Evolutionary conservation across 2,329 filamentous ascomycete genomes (phyloP).

Genomic region (Dothideomycetes sp.): DNA sequence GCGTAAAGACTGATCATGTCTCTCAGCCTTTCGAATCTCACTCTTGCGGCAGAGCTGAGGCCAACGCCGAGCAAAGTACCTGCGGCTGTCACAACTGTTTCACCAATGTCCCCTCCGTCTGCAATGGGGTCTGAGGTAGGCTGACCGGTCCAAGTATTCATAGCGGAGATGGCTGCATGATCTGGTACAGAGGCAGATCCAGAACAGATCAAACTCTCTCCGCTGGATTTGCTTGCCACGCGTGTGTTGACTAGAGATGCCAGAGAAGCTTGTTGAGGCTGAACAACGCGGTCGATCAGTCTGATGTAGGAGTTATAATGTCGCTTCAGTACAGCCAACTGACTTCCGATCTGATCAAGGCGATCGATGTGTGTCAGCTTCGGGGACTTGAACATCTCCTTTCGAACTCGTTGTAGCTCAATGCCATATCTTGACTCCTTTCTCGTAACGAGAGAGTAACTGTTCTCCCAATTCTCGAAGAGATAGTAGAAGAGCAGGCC

Average conservation of each 20-base stretch:
- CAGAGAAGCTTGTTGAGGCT: slow-evolving; percentile 30
- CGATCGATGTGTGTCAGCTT: slow-evolving; percentile 35
- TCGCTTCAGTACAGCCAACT: slow-evolving; percentile 49
- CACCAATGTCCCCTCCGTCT: not conserved
- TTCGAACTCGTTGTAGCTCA: slow-evolving; percentile 39
- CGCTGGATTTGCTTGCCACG: slow-evolving; percentile 17
- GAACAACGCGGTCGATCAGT: slow-evolving; percentile 48
- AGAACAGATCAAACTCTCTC: slow-evolving; percentile 6
- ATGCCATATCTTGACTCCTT: slow-evolving; percentile 34
- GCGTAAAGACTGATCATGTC: slow-evolving; percentile 51
- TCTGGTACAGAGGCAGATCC: not conserved
- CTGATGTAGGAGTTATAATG: slow-evolving; percentile 51
- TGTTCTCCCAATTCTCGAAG: slow-evolving; percentile 55
- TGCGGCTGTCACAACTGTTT: slow-evolving; percentile 6
- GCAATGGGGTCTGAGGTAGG: slow-evolving; percentile 17
- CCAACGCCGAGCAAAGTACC: slow-evolving; percentile 33
- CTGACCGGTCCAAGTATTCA: slow-evolving; percentile 5
- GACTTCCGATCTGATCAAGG: slow-evolving; percentile 49
- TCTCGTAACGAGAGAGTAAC: slow-evolving; percentile 44
- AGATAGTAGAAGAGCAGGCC: slow-evolving; percentile 56
- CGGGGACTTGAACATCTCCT: slow-evolving; percentile 43
- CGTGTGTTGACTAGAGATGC: slow-evolving; percentile 31
- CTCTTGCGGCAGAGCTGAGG: slow-evolving; percentile 38
- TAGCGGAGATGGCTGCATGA: slow-evolving; percentile 5
- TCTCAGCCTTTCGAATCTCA: slow-evolving; percentile 48